Evolutionary conservation across 768 basidiomycete species (phyloP), one percentile per base, ranked within the genome.

Genomic region (Chalciporus chontae): DNA sequence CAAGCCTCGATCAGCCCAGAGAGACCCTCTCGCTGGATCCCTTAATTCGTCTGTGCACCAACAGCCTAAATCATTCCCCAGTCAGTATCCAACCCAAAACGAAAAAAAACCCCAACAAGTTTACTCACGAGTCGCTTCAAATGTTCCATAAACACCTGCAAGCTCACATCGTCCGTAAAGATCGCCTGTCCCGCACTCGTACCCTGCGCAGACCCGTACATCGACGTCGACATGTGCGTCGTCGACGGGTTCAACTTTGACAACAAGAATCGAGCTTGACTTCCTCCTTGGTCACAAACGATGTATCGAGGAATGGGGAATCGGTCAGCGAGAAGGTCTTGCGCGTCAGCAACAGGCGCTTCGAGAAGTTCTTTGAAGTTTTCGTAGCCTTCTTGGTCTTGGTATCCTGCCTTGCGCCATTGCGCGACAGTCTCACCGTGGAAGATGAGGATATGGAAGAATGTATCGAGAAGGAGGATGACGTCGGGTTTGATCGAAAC

Each of bases 391-490:
- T 97, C 94, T 71, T 97, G 95, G 0, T 99, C 94, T 63, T 98
- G 96, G 63, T 98, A 99, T 0, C 94, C 94, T 10, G 91, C 90
- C 70, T 98, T 98, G 44, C 95, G 82, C 96, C 96, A 99, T 67
- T 94, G 88, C 0, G 96, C 94, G 42, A 99, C 80, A 18, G 92
- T 90, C 68, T 95, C 92, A 18, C 96, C 96, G 65, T 99, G 96
- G 87, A 96, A 98, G 69, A 99, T 98, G 61, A 98, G 86, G 58
- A 98, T 96, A 66, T 99, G 95, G 92, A 99, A 98, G 81, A 95
- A 99, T 3, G 95, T 98, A 64, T 99, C 96, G 47, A 99, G 85
- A 9, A 99, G 81, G 26, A 99, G 84, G 63, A 99, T 85, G 54
- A 94, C 92, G 62, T 98, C 96, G 39, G 90, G 89, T 69, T 95